A percentile compares a stretch with the other conserved stretches of the same genome.
These are phyloP conservation scores for Meyerozyma guilliermondii DNA, from an alignment of 1,139 yeast species.

Conservation along the genomic window DNA sequence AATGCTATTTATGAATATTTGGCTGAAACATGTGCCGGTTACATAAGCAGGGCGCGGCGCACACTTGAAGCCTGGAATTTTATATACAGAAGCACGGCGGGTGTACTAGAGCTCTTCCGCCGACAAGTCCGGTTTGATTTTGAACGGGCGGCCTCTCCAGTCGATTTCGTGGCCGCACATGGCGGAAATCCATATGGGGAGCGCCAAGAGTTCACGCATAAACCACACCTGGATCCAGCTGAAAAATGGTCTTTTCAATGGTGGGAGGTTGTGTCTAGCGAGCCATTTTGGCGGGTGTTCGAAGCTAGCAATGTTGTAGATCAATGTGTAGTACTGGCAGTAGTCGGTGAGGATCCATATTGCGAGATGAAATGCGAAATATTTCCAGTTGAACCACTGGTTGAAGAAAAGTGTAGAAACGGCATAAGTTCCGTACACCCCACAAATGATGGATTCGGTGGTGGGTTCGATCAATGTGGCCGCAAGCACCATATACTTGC, in stretches of 20 bases:
- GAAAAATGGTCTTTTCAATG: conserved; percentile 9
- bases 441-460: conserved; percentile 71
- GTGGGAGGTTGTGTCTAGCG: conserved; percentile 11
- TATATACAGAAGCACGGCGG: background rate
- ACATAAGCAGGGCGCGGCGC: background rate
- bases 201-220: conserved; percentile 65
- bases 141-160: conserved; percentile 81
- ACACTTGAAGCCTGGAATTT: too few relatives aligned
- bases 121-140: conserved; percentile 66
- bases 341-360: conserved; percentile 66
- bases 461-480: conserved; percentile 87
- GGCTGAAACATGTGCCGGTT: background rate
- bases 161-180: conserved; percentile 73
- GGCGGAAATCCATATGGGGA: conserved; percentile 81
- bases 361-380: conserved; percentile 49
- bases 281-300: conserved; percentile 26
- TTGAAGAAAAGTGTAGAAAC: conserved; percentile 42
- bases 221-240: conserved; percentile 50
- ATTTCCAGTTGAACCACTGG: conserved; percentile 25
- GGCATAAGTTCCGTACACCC: conserved; percentile 62
- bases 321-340: conserved; percentile 48
- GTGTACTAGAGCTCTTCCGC: conserved; percentile 54
- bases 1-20: background rate
- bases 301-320: conserved; percentile 20
- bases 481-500: conserved; percentile 81